These are phyloP conservation scores for Paragyromitra xinjiangensis DNA, from an alignment of 495 filamentous ascomycete genomes.

Conservation along the genomic window DNA sequence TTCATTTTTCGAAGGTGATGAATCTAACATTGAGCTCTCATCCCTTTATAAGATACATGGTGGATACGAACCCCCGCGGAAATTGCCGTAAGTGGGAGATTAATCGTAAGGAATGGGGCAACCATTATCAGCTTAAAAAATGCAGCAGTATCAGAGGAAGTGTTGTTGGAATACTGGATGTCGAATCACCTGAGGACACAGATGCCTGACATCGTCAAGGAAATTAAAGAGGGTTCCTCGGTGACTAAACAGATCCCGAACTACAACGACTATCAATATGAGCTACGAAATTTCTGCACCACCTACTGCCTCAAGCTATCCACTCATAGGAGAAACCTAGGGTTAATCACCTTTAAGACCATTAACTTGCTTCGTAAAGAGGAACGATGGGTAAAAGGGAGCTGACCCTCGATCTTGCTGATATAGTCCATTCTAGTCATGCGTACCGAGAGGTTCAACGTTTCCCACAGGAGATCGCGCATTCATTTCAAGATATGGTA, in stretches of 20 bases:
- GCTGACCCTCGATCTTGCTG: neutral
- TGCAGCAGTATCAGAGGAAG: too few relatives aligned
- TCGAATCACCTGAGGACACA: too few relatives aligned
- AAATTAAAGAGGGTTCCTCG: too few relatives aligned
- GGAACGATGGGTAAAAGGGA: neutral
- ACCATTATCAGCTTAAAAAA: too few relatives aligned
- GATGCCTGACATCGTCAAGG: too few relatives aligned
- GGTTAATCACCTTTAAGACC: neutral
- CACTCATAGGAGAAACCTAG: neutral
- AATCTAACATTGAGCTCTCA: too few relatives aligned
- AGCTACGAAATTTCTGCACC: neutral
- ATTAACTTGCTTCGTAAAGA: neutral
- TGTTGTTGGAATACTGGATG: too few relatives aligned
- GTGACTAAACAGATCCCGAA: neutral
- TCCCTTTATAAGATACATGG: too few relatives aligned
- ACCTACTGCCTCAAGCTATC: neutral
- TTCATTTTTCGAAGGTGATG: too few relatives aligned
- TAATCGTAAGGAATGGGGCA: too few relatives aligned
- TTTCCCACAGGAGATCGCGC: neutral
- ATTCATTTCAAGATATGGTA: neutral
- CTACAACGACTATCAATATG: neutral
- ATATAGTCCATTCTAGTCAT: neutral
- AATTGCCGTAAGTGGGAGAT: too few relatives aligned
- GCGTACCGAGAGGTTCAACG: neutral
- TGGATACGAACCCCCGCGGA: too few relatives aligned